Evolutionary conservation across 2,329 filamentous ascomycete genomes (phyloP), one percentile per base, ranked within the genome.

Genomic region (Fusarium palustre): DNA sequence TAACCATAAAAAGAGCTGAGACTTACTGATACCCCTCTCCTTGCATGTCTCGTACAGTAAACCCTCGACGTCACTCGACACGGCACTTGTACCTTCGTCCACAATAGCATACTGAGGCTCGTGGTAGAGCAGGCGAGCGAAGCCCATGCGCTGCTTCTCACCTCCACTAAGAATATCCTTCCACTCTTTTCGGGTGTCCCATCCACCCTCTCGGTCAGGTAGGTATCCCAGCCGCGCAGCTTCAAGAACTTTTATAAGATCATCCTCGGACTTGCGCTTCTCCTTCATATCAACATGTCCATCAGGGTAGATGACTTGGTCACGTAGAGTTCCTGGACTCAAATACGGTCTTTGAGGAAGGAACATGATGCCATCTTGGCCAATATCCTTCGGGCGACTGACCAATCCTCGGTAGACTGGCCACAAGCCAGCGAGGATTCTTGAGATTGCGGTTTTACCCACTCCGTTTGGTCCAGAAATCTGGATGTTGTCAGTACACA

Each of bases 241-340:
- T 59, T 97, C 92, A 5, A 99, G 86, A 4, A 97, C 88, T 28
- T 85, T 85, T 76, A 91, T 88, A 22, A 99, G 86, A 70, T 97
- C 92, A 33, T 88, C 84, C 77, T 99, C 96, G 4, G 87, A 88
- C 73, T 91, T 90, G 18, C 91, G 89, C 66, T 91, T 90, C 62
- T 92, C 90, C 31, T 89, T 90, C 96, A 99, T 98, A 75, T 99
- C 96, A 42, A 94, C 84, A 77, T 97, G 95, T 9, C 93, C 95
- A 74, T 99, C 94, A 0, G 96, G 96, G 74, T 99, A 99, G 76
- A 98, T 97, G 75, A 99, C 93, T 81, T 99, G 97, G 75, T 99
- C 97, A 28, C 96, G 91, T 12, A 98, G 85, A 2, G 96, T 98
- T 36, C 96, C 96, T 24, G 95, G 92, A 78, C 91, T 95, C 34